Evolutionary conservation across 139 green algal genomes (phyloP).

Genomic region (Haematococcus lacustris): DNA sequence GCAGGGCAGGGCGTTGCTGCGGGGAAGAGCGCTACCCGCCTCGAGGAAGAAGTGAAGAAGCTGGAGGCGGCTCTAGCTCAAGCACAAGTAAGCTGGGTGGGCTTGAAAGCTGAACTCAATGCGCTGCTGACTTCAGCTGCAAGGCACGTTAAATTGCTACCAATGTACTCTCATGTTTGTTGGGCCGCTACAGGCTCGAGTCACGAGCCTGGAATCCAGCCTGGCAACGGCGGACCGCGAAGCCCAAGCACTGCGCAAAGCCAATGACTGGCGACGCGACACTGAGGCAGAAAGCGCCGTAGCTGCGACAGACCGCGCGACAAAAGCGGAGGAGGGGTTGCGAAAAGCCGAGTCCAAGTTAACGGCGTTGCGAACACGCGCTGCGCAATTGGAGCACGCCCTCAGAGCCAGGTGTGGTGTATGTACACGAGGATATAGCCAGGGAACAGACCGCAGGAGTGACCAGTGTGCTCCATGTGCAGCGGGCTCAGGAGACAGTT

Average conservation of each 20-base stretch:
- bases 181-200: not conserved
- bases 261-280: not conserved
- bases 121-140: not conserved
- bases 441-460: not conserved
- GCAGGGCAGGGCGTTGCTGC: not conserved
- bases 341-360: not conserved
- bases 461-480: not conserved
- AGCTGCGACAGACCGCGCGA: not conserved
- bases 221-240: constrained; percentile 1
- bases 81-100: not conserved
- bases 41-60: not conserved
- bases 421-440: no score
- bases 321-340: not conserved
- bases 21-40: no score
- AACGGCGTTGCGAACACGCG: not conserved
- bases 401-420: constrained; percentile 3
- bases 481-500: not conserved
- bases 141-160: not conserved
- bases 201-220: not conserved
- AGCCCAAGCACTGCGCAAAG: not conserved
- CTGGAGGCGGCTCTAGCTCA: constrained; percentile 6
- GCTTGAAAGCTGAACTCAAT: not conserved
- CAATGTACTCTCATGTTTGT: not conserved
- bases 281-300: not conserved
- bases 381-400: constrained; percentile 8